Percentiles rank a stretch among this genome's conserved stretches.
These are phyloP conservation scores for Mycena sp. DNA, from an alignment of 1,284 basidiomycete species.

Conservation along the genomic window DNA sequence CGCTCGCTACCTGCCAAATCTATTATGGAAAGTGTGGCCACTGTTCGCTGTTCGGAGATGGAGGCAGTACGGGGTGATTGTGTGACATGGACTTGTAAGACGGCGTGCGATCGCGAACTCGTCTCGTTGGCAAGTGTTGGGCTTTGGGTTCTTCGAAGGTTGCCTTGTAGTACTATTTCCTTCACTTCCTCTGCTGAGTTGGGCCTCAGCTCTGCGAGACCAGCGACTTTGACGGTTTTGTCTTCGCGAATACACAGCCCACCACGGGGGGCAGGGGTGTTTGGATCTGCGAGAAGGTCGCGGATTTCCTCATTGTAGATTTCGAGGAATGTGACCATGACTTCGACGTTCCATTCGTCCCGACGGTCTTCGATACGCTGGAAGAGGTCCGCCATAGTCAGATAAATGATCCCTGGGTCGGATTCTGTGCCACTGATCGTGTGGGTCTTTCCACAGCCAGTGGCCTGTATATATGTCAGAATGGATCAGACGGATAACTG, in stretches of 20 bases:
- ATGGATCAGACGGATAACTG: slow-evolving; percentile 14
- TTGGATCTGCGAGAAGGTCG: slow-evolving; percentile 87
- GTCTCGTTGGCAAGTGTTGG: slow-evolving; percentile 95
- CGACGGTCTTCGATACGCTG: slow-evolving; percentile 85
- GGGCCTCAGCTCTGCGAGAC: slow-evolving; percentile 84
- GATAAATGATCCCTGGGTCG: slow-evolving; percentile 93
- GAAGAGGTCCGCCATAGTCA: slow-evolving; percentile 97
- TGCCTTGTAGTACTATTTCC: slow-evolving; percentile 89
- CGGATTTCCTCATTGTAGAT: slow-evolving; percentile 99
- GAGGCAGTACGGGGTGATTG: slow-evolving; percentile 86
- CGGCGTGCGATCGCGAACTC: slow-evolving; percentile 95
- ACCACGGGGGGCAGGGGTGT: slow-evolving; percentile 72
- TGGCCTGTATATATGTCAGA: slow-evolving; percentile 70
- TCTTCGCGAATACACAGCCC: slow-evolving; percentile 94
- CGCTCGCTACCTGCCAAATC: slow-evolving; percentile 96
- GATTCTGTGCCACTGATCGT: slow-evolving; percentile 91
- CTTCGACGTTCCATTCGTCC: slow-evolving; percentile 85
- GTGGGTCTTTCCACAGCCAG: slow-evolving; percentile 97
- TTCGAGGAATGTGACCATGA: slow-evolving; percentile 93
- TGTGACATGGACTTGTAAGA: slow-evolving; percentile 92
- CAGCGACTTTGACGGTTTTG: slow-evolving; percentile 89
- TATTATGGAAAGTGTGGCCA: slow-evolving; percentile 94
- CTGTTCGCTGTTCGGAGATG: slow-evolving; percentile 80
- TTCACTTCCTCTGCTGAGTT: slow-evolving; percentile 91
- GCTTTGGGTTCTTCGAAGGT: slow-evolving; percentile 88